Conservation (phyloP, 2,329 filamentous ascomycete genomes). For the Hypoxylon sp. region DNA sequence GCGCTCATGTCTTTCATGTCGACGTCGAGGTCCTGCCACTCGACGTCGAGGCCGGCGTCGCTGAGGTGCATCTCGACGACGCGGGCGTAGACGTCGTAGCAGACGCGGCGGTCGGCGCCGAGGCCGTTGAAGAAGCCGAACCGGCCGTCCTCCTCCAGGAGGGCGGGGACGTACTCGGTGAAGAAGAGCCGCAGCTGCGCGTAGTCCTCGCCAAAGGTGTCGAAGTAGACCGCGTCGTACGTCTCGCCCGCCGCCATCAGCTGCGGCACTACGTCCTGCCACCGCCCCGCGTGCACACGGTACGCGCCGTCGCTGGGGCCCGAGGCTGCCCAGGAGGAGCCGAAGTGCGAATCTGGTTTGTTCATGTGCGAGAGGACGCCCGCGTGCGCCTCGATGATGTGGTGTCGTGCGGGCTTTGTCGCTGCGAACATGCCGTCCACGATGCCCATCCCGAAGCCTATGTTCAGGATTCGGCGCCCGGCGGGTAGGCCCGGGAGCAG, state of each 20-base stretch:
- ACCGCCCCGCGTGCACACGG: slow-evolving; percentile 75
- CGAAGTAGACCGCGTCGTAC: slow-evolving; percentile 94
- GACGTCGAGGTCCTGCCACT: slow-evolving; percentile 82
- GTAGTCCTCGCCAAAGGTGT: slow-evolving; percentile 97
- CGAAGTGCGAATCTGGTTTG: slow-evolving; percentile 58
- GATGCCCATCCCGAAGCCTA: slow-evolving; percentile 92
- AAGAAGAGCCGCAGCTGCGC: slow-evolving; percentile 86
- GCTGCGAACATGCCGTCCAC: slow-evolving; percentile 79
- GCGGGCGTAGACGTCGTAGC: slow-evolving; percentile 94
- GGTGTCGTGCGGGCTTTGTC: slow-evolving; percentile 72
- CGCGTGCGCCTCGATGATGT: slow-evolving; percentile 87
- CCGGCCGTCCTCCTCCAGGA: slow-evolving; percentile 75
- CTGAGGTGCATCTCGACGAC: slow-evolving; percentile 90
- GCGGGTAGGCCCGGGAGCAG: slow-evolving; percentile 55
- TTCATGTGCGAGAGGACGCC: slow-evolving; percentile 73
- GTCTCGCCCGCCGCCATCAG: slow-evolving; percentile 72
- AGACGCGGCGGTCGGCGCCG: slow-evolving; percentile 89
- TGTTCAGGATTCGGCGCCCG: slow-evolving; percentile 78
- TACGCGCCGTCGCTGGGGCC: slow-evolving; percentile 71
- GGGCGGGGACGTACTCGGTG: slow-evolving; percentile 80
- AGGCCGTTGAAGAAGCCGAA: slow-evolving; percentile 93
- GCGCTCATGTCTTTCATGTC: slow-evolving; percentile 70
- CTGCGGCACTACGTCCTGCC: slow-evolving; percentile 80
- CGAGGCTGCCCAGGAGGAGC: slow-evolving; percentile 61
- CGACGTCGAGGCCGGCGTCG: slow-evolving; percentile 88